A percentile compares a stretch with the other conserved stretches of the same genome.
Conservation (phyloP, 2,329 filamentous ascomycete species). For the Fulvia fulva region DNA sequence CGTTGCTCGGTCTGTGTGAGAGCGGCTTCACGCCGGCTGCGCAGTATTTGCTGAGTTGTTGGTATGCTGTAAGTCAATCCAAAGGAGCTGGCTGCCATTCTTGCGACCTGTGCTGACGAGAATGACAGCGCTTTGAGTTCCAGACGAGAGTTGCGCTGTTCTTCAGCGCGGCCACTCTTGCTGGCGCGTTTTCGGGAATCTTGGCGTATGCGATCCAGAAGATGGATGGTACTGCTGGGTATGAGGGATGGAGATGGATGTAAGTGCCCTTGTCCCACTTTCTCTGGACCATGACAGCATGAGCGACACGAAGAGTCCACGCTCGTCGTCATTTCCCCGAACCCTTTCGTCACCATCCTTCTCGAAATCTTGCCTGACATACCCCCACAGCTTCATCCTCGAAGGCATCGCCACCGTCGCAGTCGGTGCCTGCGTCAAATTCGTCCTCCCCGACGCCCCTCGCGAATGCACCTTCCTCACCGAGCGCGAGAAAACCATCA, state of each 20-base stretch:
- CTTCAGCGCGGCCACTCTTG: slow-evolving; percentile 46
- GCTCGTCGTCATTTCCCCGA: no score
- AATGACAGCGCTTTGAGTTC: slow-evolving; percentile 35
- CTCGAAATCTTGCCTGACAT: not conserved
- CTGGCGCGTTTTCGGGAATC: slow-evolving; percentile 51
- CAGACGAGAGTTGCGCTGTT: slow-evolving; percentile 47
- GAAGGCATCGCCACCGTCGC: slow-evolving; percentile 34
- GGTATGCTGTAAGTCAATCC: slow-evolving; percentile 36
- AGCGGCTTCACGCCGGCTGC: slow-evolving; percentile 20
- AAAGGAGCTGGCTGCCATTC: not conserved
- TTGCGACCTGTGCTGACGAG: not conserved
- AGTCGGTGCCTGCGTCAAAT: slow-evolving; percentile 39
- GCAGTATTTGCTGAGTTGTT: slow-evolving; percentile 37
- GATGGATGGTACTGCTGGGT: slow-evolving; percentile 31
- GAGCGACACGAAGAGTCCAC: no score
- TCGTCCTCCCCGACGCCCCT: slow-evolving; percentile 58
- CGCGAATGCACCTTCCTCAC: slow-evolving; percentile 54
- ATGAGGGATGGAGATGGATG: slow-evolving; percentile 29
- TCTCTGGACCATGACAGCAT: no score
- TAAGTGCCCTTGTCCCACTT: slow-evolving; percentile 7
- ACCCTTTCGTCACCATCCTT: no score
- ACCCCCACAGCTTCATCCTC: slow-evolving; percentile 21
- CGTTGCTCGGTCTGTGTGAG: slow-evolving; percentile 23
- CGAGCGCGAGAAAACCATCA: slow-evolving; percentile 37
- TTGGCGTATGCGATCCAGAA: slow-evolving; percentile 43